Conservation (phyloP, 2,329 filamentous ascomycete species). For the Xylariales sp. region DNA sequence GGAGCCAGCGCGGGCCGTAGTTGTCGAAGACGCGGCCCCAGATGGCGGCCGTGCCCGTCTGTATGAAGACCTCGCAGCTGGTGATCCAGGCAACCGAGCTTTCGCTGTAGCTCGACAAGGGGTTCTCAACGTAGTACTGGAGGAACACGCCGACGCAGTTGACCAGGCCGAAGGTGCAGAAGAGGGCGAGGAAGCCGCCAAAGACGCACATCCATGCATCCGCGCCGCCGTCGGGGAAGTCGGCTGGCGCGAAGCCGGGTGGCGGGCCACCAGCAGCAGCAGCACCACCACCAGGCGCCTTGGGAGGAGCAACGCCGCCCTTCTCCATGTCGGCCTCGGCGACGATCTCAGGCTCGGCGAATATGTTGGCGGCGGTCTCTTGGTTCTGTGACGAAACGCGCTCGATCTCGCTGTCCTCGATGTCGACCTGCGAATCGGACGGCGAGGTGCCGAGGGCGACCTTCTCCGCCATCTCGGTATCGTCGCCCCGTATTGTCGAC, state of each 20-base stretch:
- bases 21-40: constrained; percentile 54
- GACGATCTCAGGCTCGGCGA: neutral
- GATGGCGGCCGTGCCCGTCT: constrained; percentile 41
- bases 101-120: constrained; percentile 40
- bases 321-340: constrained; percentile 6
- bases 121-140: constrained; percentile 46
- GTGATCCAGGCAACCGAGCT: constrained; percentile 55
- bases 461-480: neutral
- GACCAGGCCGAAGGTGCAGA: constrained; percentile 33
- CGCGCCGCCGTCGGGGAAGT: constrained; percentile 55
- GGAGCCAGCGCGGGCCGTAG: constrained; percentile 52
- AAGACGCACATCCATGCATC: constrained; percentile 55
- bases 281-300: no score
- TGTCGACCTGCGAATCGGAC: neutral
- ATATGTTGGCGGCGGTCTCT: constrained; percentile 3
- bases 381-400: neutral
- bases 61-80: constrained; percentile 42
- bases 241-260: constrained; percentile 18
- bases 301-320: neutral
- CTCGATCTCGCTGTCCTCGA: neutral
- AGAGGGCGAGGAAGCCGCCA: constrained; percentile 35
- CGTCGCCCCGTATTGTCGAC: constrained; percentile 4
- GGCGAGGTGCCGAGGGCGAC: neutral
- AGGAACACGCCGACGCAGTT: constrained; percentile 51
- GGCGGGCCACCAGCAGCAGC: constrained; percentile 5